phyloP scores from a whole-genome alignment of 441 rosid genomes.

The Pelargonium fulgidum region DNA sequence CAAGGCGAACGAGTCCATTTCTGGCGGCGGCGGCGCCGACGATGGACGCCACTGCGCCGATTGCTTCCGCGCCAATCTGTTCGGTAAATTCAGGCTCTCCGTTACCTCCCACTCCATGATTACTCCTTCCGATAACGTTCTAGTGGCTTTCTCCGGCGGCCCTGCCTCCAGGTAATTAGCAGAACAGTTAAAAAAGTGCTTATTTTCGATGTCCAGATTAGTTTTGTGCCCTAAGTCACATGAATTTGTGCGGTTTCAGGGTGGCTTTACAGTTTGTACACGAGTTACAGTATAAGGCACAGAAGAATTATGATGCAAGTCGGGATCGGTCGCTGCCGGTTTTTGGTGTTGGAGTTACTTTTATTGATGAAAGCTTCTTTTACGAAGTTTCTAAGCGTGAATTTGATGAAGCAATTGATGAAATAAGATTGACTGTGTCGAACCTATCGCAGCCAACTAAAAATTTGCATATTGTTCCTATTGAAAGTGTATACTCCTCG shows the following conservation, averaged over 20 bases:
- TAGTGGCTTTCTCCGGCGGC: constrained; percentile 94
- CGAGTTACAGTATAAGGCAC: constrained; percentile 70
- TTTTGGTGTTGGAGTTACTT: constrained; percentile 86
- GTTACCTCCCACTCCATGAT: constrained; percentile 84
- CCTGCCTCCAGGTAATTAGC: constrained; percentile 55
- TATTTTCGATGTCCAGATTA: background rate
- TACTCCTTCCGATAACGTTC: constrained; percentile 79
- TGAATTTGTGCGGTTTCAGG: constrained; percentile 29
- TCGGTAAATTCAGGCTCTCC: constrained; percentile 75
- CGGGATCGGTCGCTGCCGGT: constrained; percentile 72
- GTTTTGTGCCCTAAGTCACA: background rate
- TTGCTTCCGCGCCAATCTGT: constrained; percentile 70
- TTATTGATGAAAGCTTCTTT: constrained; percentile 56
- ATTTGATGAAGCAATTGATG: constrained; percentile 33
- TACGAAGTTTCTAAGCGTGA: constrained; percentile 29
- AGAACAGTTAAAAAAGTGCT: background rate
- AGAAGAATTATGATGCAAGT: constrained; percentile 76
- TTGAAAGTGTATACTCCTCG: constrained; percentile 45
- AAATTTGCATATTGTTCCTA: constrained; percentile 52
- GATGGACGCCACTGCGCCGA: constrained; percentile 55
- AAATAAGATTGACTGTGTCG: constrained; percentile 42
- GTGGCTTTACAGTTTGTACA: constrained; percentile 83
- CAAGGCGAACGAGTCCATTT: constrained; percentile 47
- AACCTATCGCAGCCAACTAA: constrained; percentile 54
- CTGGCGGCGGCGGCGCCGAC: constrained; percentile 38